Base-by-base conservation (phyloP, 2,329 filamentous ascomycete genomes). In the Pyricularia sp. region DNA sequence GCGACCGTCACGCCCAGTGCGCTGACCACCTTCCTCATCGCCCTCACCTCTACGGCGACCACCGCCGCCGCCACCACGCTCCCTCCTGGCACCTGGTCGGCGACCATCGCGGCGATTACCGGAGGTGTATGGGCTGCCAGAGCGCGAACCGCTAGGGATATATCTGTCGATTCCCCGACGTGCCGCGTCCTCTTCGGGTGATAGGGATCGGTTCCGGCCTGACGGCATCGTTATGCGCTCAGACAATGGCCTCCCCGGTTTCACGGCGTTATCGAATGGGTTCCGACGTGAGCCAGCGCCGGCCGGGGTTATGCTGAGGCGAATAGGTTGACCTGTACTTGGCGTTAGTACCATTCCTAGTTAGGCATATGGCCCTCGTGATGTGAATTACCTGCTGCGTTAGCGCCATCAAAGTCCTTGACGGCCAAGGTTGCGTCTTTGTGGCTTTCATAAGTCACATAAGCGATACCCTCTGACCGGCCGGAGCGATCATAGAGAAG, bases 401-500 rank as follows among this genome's bases (percentile, higher is more conserved):
- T 96, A 68, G 92, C 92, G 65, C 91, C 91, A 73, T 97, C 88
- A 72, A 89, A 97, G 70, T 96, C 88, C 64, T 80, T 81, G 65
- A 96, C 83, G 2, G 93, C 93, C 60, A 84, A 81, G 70, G 82
- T 79, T 10, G 93, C 93, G 74, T 96, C 89, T 62, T 84, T 81
- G 62, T 83, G 78, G 65, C 79, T 80, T 69, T 87, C 83, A 76
- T 96, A 96, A 9, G 88, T 93, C 62, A 97, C 89, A 71, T 86
- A 94, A 7, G 92, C 93, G 49, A 88, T 82, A 65, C 93, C 93
- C 71, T 93, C 88, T 1, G 91, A 96, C 71, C 93, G 90, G 65
- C 93, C 93, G 66, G 91, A 89, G 70, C 92, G 88, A 75, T 97
- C 93, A 73, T 96, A 97, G 66, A 86, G 79, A 49, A 97, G 81